Percentiles rank a stretch among this genome's conserved stretches.
phyloP scores from a whole-genome alignment of 345 rosid species.

The Eucalyptus erythrocorys region DNA sequence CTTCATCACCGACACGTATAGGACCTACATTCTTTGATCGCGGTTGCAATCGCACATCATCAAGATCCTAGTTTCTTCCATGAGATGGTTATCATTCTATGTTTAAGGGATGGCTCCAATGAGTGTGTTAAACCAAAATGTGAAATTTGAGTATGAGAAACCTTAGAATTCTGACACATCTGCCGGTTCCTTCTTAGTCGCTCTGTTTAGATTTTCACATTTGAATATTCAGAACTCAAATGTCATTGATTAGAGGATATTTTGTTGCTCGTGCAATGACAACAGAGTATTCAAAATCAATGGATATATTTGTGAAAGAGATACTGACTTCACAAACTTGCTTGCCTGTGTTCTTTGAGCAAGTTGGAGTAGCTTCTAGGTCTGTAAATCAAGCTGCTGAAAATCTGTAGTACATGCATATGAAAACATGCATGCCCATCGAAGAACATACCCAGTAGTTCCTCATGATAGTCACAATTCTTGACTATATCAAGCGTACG shows the following conservation, averaged over 20 bases:
- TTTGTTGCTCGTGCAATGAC: slow-evolving; percentile 67
- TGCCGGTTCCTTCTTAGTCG: background rate
- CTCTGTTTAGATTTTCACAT: background rate
- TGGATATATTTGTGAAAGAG: slow-evolving; percentile 47
- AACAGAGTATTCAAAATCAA: slow-evolving; percentile 43
- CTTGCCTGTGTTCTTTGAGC: slow-evolving; percentile 66
- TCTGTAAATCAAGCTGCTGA: slow-evolving; percentile 20
- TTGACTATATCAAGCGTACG: too few relatives aligned
- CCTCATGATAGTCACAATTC: too few relatives aligned
- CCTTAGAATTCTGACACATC: background rate
- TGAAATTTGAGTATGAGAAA: background rate
- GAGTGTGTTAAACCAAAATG: background rate
- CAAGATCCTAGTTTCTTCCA: background rate
- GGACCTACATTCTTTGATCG: too few relatives aligned
- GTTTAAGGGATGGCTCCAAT: background rate
- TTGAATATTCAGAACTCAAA: background rate
- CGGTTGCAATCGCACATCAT: too few relatives aligned
- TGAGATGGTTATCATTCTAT: background rate
- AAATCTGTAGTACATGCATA: slow-evolving; percentile 26
- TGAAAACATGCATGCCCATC: slow-evolving; percentile 70
- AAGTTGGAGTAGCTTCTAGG: slow-evolving; percentile 51
- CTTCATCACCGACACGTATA: too few relatives aligned
- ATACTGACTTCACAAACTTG: slow-evolving; percentile 49
- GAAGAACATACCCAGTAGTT: slow-evolving; percentile 85
- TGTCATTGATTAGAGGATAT: slow-evolving; percentile 22